Percentiles rank a stretch among this genome's conserved stretches.
These are phyloP conservation scores for Peterozyma xylosa DNA, from an alignment of 805 yeast species.

Conservation along the genomic window DNA sequence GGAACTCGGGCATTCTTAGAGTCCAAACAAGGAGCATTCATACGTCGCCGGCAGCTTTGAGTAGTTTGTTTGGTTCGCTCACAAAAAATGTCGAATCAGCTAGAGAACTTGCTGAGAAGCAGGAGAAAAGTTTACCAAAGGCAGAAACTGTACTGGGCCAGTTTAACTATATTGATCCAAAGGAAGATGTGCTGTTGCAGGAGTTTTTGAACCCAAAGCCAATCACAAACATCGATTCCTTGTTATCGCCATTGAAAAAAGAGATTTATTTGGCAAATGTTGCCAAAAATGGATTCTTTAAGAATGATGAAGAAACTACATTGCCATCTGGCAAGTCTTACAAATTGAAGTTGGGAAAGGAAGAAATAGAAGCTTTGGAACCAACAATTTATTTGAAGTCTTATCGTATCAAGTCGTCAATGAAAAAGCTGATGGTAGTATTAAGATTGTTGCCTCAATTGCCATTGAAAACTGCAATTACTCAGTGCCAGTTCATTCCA, in stretches of 20 bases:
- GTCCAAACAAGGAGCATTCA: no score
- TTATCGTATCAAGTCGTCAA: constrained; percentile 76
- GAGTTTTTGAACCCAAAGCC: constrained; percentile 45
- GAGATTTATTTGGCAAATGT: constrained; percentile 58
- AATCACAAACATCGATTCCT: constrained; percentile 43
- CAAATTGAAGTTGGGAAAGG: constrained; percentile 46
- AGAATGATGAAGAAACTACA: constrained; percentile 46
- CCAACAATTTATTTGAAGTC: constrained; percentile 83
- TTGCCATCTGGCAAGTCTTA: constrained; percentile 38
- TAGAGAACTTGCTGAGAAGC: no score
- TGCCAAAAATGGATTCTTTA: constrained; percentile 57
- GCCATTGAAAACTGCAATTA: constrained; percentile 71
- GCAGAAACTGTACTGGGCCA: no score
- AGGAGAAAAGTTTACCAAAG: no score
- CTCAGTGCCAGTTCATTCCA: constrained; percentile 79
- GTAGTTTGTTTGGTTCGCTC: no score
- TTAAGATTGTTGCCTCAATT: constrained; percentile 69
- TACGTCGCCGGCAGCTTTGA: no score
- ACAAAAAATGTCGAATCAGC: no score
- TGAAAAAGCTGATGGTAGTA: constrained; percentile 80
- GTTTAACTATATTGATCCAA: constrained; percentile 17
- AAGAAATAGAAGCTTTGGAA: constrained; percentile 73
- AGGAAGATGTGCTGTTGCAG: constrained; percentile 31
- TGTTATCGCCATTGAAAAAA: constrained; percentile 65
- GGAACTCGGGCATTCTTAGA: no score